These are phyloP conservation scores for Geum urbanum DNA, from an alignment of 306 rosid species.

Conservation along the genomic window DNA sequence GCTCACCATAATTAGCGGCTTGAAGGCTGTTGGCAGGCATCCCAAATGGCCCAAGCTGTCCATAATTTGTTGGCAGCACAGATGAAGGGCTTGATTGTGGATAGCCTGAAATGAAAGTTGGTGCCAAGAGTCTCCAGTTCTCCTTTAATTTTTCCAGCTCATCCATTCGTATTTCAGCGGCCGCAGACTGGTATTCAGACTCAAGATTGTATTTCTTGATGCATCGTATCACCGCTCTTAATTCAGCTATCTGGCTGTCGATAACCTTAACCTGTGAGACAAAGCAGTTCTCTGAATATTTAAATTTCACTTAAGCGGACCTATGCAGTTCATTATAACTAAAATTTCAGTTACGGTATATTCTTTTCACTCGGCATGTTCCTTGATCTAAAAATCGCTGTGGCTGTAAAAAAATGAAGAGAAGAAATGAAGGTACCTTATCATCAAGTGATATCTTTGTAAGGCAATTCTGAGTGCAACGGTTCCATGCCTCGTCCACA, in stretches of 20 bases:
- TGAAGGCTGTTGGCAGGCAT: background rate
- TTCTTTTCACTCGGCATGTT: background rate
- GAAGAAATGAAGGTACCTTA: conserved; percentile 24
- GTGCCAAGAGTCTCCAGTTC: background rate
- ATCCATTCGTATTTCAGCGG: conserved; percentile 25
- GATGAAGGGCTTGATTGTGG: background rate
- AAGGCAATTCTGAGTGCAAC: background rate
- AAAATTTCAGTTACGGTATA: too few relatives aligned
- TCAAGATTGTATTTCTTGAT: conserved; percentile 37
- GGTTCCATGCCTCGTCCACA: conserved; percentile 7
- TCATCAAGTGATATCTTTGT: background rate
- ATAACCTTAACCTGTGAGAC: conserved; percentile 31
- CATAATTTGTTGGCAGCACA: background rate
- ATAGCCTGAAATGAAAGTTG: background rate
- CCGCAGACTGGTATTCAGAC: conserved; percentile 26
- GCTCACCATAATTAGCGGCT: background rate
- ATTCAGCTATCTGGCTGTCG: conserved; percentile 33
- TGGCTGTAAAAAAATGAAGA: background rate
- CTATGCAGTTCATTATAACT: too few relatives aligned
- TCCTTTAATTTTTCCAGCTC: conserved; percentile 26
- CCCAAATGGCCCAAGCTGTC: conserved; percentile 6
- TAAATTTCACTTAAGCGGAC: background rate
- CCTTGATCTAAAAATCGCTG: background rate
- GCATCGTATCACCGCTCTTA: conserved; percentile 33
- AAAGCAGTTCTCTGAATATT: background rate